Evolutionary conservation across 306 rosid species (phyloP).

Genomic region (Heteromeles arbutifolia): DNA sequence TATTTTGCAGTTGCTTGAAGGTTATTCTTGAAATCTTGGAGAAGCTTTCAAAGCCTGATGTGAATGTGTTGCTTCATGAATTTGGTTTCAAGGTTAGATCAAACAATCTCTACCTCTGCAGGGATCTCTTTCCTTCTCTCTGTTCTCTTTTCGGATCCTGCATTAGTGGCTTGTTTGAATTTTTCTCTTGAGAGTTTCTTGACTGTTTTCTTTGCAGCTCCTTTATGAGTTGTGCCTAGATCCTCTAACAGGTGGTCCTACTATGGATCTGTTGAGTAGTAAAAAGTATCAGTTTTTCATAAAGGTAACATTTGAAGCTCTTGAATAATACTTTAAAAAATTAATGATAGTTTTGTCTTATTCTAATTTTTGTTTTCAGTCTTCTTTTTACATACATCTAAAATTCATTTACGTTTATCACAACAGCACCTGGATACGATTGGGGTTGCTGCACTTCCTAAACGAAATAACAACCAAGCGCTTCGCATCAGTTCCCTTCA

Average conservation of each 20-base stretch:
- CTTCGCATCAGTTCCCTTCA: slow-evolving; percentile 95
- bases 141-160: not conserved
- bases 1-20: slow-evolving; percentile 82
- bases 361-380: slow-evolving; percentile 1
- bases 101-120: not conserved
- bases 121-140: not conserved
- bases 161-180: not conserved
- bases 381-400: not conserved
- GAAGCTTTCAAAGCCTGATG: slow-evolving; percentile 74
- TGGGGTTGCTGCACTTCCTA: slow-evolving; percentile 88
- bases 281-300: slow-evolving; percentile 76
- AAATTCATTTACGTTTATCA: not conserved
- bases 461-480: slow-evolving; percentile 73
- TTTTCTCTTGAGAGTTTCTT: not conserved
- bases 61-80: slow-evolving; percentile 78
- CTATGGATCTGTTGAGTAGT: slow-evolving; percentile 73
- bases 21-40: slow-evolving; percentile 88
- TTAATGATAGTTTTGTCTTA: slow-evolving; percentile 2
- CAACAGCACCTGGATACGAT: slow-evolving; percentile 76
- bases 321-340: not conserved
- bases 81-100: slow-evolving; percentile 88
- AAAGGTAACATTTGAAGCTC: slow-evolving; percentile 45
- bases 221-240: slow-evolving; percentile 77
- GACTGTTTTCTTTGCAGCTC: slow-evolving; percentile 52
- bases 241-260: slow-evolving; percentile 67